These are phyloP conservation scores for Quercus dentata DNA, from an alignment of 306 rosid species.

Conservation along the genomic window DNA sequence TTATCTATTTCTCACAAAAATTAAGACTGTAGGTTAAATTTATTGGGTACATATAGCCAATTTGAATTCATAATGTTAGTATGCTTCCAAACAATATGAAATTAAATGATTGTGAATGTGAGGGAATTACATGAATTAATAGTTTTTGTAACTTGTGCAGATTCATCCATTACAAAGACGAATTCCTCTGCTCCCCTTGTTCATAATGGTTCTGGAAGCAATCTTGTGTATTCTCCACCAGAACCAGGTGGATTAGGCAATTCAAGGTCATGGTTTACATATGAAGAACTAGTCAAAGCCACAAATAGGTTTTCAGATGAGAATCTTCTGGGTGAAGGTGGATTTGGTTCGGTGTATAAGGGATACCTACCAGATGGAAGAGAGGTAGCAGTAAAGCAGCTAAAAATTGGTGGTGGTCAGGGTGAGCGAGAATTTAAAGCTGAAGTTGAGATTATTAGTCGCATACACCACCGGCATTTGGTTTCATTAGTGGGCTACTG, in stretches of 20 bases:
- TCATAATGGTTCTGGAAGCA: constrained; percentile 54
- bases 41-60: not conserved
- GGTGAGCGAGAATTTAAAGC: constrained; percentile 92
- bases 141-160: constrained; percentile 46
- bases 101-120: not conserved
- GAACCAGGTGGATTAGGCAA: constrained; percentile 64
- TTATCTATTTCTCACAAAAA: not conserved
- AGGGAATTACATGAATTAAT: constrained; percentile 13
- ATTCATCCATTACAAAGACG: constrained; percentile 61
- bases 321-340: constrained; percentile 92
- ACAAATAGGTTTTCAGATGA: constrained; percentile 68
- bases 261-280: constrained; percentile 85
- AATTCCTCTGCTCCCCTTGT: constrained; percentile 66
- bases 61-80: not conserved
- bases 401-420: constrained; percentile 81
- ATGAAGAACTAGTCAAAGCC: constrained; percentile 70
- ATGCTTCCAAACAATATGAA: not conserved
- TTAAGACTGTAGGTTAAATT: not conserved
- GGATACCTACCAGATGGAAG: constrained; percentile 84
- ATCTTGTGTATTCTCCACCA: constrained; percentile 46
- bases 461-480: constrained; percentile 94
- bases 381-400: constrained; percentile 84
- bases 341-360: constrained; percentile 87
- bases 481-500: constrained; percentile 91
- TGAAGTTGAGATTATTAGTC: constrained; percentile 87